A percentile compares a stretch with the other conserved stretches of the same genome.
Evolutionary conservation across 2,329 filamentous ascomycete species (phyloP).

Genomic region (Rachicladosporium sp.): DNA sequence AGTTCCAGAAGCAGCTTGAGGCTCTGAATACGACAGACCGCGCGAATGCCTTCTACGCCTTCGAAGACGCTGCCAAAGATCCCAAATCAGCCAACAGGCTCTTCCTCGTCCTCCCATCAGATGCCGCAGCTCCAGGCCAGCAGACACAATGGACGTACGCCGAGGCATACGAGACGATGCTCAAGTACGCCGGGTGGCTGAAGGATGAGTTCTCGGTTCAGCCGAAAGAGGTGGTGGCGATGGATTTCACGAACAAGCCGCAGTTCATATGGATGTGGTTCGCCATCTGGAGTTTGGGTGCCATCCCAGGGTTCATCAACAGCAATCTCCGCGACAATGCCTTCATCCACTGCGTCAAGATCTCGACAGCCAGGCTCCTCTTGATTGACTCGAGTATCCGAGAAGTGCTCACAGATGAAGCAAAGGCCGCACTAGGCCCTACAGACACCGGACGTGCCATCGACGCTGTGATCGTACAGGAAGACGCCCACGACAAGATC

Average conservation of each 20-base stretch:
- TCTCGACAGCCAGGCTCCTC: slow-evolving; percentile 53
- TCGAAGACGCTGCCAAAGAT: slow-evolving; percentile 55
- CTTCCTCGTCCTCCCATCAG: slow-evolving; percentile 21
- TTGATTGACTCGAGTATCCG: slow-evolving; percentile 54
- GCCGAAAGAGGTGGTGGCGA: slow-evolving; percentile 62
- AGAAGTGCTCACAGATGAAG: slow-evolving; percentile 44
- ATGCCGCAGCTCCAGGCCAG: slow-evolving; percentile 11
- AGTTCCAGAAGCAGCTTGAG: neutral
- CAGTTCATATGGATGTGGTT: slow-evolving; percentile 63
- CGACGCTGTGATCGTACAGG: slow-evolving; percentile 54
- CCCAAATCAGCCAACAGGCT: slow-evolving; percentile 28
- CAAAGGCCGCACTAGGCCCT: slow-evolving; percentile 31
- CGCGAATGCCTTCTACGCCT: slow-evolving; percentile 59
- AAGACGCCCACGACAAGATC: neutral
- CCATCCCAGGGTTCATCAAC: slow-evolving; percentile 76
- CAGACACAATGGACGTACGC: slow-evolving; percentile 52
- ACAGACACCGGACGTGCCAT: slow-evolving; percentile 34
- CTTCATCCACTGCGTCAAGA: slow-evolving; percentile 60
- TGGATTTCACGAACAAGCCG: slow-evolving; percentile 74
- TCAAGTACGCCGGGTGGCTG: slow-evolving; percentile 67
- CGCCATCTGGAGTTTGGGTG: slow-evolving; percentile 72
- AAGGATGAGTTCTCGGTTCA: slow-evolving; percentile 51
- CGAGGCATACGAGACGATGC: slow-evolving; percentile 55
- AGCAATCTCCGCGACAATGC: slow-evolving; percentile 65
- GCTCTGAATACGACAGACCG: slow-evolving; percentile 36